Conservation (phyloP, 495 filamentous ascomycete species). For the Penicillium daleae region DNA sequence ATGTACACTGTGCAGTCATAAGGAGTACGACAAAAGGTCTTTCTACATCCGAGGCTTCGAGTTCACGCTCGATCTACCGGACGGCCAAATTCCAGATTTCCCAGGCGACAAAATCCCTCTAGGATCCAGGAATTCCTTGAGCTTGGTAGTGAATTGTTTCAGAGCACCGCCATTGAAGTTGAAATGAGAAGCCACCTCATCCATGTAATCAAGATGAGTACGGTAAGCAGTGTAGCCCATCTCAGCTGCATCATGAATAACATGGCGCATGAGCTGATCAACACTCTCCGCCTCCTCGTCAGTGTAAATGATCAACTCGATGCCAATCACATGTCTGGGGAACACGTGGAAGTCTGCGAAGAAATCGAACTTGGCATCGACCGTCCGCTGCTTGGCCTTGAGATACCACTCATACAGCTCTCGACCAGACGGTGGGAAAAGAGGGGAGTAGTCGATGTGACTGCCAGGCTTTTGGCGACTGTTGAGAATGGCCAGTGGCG, state of each 20-base stretch:
- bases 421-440: not conserved
- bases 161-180: not conserved
- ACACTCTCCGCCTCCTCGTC: not conserved
- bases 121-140: not conserved
- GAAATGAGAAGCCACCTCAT: not conserved
- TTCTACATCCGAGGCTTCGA: not conserved
- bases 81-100: not conserved
- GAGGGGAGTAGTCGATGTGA: not conserved
- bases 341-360: not conserved
- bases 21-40: not conserved
- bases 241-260: not conserved
- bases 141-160: not conserved
- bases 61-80: not conserved
- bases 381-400: not conserved
- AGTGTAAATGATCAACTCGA: not conserved
- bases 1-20: not conserved
- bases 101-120: not conserved
- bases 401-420: not conserved
- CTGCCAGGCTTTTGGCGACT: not conserved
- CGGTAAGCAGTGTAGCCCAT: not conserved
- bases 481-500: not conserved
- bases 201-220: not conserved
- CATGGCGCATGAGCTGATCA: not conserved
- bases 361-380: not conserved
- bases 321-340: not conserved